These are phyloP conservation scores for Helminthosporium solani DNA, from an alignment of 2,329 filamentous ascomycete species.

Conservation along the genomic window DNA sequence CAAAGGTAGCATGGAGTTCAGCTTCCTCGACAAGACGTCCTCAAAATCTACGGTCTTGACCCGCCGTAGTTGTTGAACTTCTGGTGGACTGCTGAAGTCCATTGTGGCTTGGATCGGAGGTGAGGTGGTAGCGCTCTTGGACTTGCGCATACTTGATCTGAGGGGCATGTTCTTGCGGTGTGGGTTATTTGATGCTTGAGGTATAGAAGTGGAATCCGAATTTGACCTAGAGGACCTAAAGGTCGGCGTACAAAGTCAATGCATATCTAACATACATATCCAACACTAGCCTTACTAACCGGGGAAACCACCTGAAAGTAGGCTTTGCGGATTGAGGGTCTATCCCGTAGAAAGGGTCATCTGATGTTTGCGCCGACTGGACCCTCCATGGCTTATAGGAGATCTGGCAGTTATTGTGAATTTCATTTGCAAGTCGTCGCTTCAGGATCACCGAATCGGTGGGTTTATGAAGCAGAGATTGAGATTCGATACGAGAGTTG, in stretches of 20 bases:
- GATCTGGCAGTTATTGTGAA: conserved; percentile 5
- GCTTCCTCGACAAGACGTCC: conserved; percentile 6
- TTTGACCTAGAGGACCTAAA: too few relatives aligned
- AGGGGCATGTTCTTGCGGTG: conserved; percentile 12
- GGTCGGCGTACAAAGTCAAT: too few relatives aligned
- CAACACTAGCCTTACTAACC: too few relatives aligned
- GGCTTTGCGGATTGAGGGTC: conserved; percentile 7
- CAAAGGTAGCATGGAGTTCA: conserved; percentile 5
- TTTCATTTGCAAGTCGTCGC: conserved; percentile 12
- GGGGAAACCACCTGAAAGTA: conserved; percentile 12
- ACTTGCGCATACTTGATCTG: conserved; percentile 30
- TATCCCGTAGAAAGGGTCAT: conserved; percentile 4
- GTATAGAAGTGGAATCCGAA: conserved; percentile 8
- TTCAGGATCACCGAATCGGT: conserved; percentile 11
- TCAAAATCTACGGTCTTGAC: conserved; percentile 37
- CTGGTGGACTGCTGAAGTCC: background rate
- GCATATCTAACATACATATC: too few relatives aligned
- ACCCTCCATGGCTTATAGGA: conserved; percentile 8
- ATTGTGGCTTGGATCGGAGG: conserved; percentile 10
- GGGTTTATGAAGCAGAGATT: conserved; percentile 11
- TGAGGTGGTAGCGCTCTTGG: conserved; percentile 22
- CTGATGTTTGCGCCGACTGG: conserved; percentile 4
- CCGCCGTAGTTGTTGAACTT: conserved; percentile 18
- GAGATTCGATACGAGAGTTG: conserved; percentile 9
- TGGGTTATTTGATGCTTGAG: background rate